Base-by-base conservation (phyloP, 345 rosid species). In the Hibiscus tridactylites region DNA sequence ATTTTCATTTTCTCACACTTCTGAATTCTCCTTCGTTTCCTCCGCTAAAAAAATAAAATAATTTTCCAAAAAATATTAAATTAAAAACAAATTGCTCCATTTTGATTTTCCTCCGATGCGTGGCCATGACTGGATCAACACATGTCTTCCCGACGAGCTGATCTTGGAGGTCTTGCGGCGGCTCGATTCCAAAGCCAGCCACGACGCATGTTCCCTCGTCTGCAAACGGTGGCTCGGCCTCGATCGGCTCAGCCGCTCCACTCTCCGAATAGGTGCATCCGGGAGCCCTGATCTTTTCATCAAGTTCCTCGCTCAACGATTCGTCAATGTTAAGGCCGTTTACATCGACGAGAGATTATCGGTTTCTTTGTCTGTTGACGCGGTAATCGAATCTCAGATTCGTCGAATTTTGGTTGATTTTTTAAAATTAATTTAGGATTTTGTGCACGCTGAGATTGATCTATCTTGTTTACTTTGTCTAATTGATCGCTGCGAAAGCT, bases 141-240 rank as follows among this genome's bases (percentile, higher is more conserved):
- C 77, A 5, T 64, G 71, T 64, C 80, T 93, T 6, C 98, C 97
- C 81, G 96, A 90, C 57, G 98, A 93, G 81, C 70, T 91, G 69
- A 80, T 93, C 71, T 75, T 87, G 19, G 97, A 90, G 88, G 84
- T 91, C 76, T 82, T 93, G 82, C 70, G 76, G 71, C 93, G 83
- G 71, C 82, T 93, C 35, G 90, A 86, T 52, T 81, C 89, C 19
- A 93, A 91, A 77, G 47, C 79, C 16, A 16, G 19, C 17, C 56
- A 50, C 19, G 56, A 50, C 17, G n/a, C 97, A 61, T 91, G 92
- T 72, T 91, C 98, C 15, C 91, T 93, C 78, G 97, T 91, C 76
- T 93, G 98, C 85, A 84, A 77, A 73, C 94, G 98, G 46, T 93
- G 98, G 98, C 84, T 88, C 24, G 21, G 74, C 31, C 91, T 93